Evolutionary conservation across 352 stramenopile species (phyloP).

Genomic region (Phytophthora ohioensis): DNA sequence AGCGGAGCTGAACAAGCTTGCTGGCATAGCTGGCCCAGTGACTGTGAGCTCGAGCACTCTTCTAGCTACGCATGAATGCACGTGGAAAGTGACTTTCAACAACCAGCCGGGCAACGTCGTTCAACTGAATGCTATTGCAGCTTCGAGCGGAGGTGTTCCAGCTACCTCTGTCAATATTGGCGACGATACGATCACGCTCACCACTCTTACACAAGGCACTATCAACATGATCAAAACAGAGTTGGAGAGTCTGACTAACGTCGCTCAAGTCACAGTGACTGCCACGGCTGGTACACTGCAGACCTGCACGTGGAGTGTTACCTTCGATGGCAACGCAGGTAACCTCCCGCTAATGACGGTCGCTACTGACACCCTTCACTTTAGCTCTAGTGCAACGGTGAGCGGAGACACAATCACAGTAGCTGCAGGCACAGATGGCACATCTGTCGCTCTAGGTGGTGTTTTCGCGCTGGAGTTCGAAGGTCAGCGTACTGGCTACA

Average conservation of each 20-base stretch:
- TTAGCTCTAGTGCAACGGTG: constrained; percentile 46
- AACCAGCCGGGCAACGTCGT: constrained; percentile 89
- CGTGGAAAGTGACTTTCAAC: constrained; percentile 92
- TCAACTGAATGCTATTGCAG: constrained; percentile 71
- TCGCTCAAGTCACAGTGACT: constrained; percentile 92
- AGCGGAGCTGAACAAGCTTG: constrained; percentile 55
- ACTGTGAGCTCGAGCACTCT: constrained; percentile 54
- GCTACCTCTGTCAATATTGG: constrained; percentile 57
- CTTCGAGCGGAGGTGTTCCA: constrained; percentile 46
- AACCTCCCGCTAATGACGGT: constrained; percentile 70
- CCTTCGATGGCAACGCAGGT: constrained; percentile 95
- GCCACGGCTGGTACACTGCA: constrained; percentile 56
- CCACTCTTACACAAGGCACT: constrained; percentile 75
- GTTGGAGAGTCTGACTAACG: constrained; percentile 91
- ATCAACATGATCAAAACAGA: constrained; percentile 96
- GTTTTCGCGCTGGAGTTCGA: constrained; percentile 92
- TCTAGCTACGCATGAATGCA: constrained; percentile 76
- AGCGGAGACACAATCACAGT: constrained; percentile 63
- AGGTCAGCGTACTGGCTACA: constrained; percentile 91
- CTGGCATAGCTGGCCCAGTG: constrained; percentile 53
- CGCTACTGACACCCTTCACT: constrained; percentile 44
- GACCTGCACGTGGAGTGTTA: constrained; percentile 93
- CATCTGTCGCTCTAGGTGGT: constrained; percentile 63
- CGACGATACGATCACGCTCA: constrained; percentile 88
- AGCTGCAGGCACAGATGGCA: constrained; percentile 47